These are phyloP conservation scores for Aspergillus awamori DNA, from an alignment of 2,329 filamentous ascomycete species.

Conservation along the genomic window DNA sequence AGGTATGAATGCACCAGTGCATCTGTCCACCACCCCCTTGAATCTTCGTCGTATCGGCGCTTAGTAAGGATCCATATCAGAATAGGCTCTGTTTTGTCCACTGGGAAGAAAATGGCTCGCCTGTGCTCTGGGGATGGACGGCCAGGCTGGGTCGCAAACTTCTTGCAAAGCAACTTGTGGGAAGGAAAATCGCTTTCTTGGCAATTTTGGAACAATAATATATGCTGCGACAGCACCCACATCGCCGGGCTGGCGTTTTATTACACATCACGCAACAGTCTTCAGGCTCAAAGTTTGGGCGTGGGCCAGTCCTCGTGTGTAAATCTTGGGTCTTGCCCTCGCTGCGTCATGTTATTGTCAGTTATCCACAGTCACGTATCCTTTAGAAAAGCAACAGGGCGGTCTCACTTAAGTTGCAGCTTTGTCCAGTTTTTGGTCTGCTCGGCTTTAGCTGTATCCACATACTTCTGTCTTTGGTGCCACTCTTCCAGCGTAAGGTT, in stretches of 20 bases:
- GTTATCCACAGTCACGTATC: no score
- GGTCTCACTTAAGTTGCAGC: no score
- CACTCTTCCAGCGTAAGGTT: neutral
- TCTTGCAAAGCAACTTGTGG: conserved; percentile 17
- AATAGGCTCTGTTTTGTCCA: neutral
- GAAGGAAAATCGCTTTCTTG: conserved; percentile 4
- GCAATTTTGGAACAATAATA: neutral
- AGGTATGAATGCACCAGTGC: neutral
- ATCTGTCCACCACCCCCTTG: neutral
- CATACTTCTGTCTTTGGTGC: no score
- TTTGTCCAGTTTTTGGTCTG: no score
- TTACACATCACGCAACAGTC: conserved; percentile 2
- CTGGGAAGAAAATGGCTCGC: conserved; percentile 17
- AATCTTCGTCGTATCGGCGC: neutral
- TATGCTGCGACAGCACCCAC: neutral
- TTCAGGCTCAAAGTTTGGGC: neutral
- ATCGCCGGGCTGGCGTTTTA: neutral
- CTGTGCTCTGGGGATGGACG: conserved; percentile 14
- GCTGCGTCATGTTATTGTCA: no score
- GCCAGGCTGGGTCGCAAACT: conserved; percentile 2
- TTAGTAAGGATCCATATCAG: conserved; percentile 5
- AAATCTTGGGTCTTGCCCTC: no score
- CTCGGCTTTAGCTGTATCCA: no score
- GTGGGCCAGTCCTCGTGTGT: no score
- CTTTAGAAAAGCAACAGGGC: no score